Evolutionary conservation across 768 basidiomycete genomes (phyloP), one percentile per base, ranked within the genome.

Genomic region (Mycena vulgaris): DNA sequence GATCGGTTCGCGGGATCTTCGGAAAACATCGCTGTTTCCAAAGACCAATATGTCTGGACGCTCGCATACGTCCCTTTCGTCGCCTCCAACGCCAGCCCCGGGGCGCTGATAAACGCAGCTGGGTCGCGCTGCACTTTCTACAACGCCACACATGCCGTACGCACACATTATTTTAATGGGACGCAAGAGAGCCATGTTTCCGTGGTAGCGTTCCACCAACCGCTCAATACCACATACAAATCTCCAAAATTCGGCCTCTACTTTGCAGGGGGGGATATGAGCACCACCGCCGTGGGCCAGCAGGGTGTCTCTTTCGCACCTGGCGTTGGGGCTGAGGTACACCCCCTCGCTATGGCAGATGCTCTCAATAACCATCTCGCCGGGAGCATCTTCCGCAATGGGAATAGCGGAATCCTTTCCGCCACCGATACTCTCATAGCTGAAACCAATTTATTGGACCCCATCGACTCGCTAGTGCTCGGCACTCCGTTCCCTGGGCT

Each of bases 321-420:
- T 8, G 55, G 68, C 23, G 5, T 69, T 27, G 68, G 68, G 1
- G 68, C 60, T 11, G 40, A 56, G 28, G 23, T 51, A 25, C 61
- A 69, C 30, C 61, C 58, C 39, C 52, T 69, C 25, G 61, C 68
- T 13, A 58, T 69, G 37, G 68, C 55, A 13, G 68, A 69, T 57
- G 68, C 68, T 5, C n/a, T 69, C 27, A 53, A 61, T 13, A 23
- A 25, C 9, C 68, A 64, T 63, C 23, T 69, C 28, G 31, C 5
- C 31, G 68, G 68, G 1, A 11, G 42, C 23, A 28, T 69, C 10
- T 2, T 27, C 23, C 35, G 42, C 5, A 31, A 64, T 25, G 62
- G 33, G 11, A 27, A 63, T 35, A 49, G 48, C 2, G 62, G 62
- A 21, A 48, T 59, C 2, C n/a, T n/a, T n/a, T 47, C 60, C n/a